Evolutionary conservation across 176 grass and related monocot species (phyloP), one percentile per base, ranked within the genome.

Genomic region (Typha latifolia): DNA sequence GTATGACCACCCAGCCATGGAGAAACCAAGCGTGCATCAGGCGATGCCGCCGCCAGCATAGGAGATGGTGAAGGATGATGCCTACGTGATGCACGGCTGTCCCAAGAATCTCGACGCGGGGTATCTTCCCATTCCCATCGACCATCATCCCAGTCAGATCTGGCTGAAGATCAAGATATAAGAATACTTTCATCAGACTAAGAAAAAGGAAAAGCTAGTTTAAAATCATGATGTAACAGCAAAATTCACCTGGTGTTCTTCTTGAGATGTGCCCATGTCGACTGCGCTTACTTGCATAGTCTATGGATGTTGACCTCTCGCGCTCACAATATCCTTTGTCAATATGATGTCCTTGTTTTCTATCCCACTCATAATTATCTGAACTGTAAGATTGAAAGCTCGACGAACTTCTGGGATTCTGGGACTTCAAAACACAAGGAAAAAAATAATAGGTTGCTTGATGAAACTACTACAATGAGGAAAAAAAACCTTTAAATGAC

Each of bases 111-210:
- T 56, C 67, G 82, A 48, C 62, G 81, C 55, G 94, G 94, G 16
- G 94, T 90, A 70, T 99, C 94, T 75, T 99, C 89, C 94, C 94
- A 99, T 68, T 99, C 94, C 89, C 81, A 93, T 71, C 73, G 82
- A 12, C 86, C 89, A 71, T 84, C 77, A 47, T 99, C 89, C 94
- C 89, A 99, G 48, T 90, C 89, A 70, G 89, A 99, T 70, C 89
- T 84, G 49, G 51, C 94, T 90, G 67, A 22, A 61, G 76, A 31
- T 61, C 69, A 62, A 14, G 1, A 69, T 66, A 27, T 37, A 70
- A 55, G 67, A 20, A 57, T 31, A 34, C 67, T 48, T 34, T 13
- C 32, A 24, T 4, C 32, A 62, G 9, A n/a, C 13, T 48, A 70
- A 26, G 10, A n/a, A 16, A 56, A 32, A 4, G 29, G 12, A 53